These are phyloP conservation scores for Penicillium sp. DNA, from an alignment of 2,329 filamentous ascomycete species.

Conservation along the genomic window DNA sequence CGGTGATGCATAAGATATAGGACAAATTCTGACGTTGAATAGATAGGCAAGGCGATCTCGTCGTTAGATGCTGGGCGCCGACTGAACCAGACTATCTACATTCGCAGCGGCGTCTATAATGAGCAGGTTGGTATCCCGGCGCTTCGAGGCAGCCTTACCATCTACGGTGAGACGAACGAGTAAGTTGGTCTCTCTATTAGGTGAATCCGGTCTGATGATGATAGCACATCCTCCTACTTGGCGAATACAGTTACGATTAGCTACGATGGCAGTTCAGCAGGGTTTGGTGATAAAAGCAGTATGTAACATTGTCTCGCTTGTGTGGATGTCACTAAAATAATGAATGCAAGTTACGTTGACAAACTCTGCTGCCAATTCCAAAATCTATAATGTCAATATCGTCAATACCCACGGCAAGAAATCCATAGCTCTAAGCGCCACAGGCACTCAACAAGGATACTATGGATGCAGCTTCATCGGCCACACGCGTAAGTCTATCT, in stretches of 20 bases:
- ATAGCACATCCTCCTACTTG: not conserved
- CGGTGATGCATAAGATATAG: not conserved
- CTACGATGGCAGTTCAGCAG: not conserved
- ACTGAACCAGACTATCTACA: slow-evolving; percentile 4
- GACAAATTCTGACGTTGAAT: not conserved
- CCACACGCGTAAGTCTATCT: not conserved
- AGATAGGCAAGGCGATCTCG: slow-evolving; percentile 1
- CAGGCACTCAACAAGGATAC: slow-evolving; percentile 4
- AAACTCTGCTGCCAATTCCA: slow-evolving; percentile 1
- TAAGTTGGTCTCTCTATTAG: not conserved
- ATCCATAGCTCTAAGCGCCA: not conserved
- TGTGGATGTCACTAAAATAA: not conserved
- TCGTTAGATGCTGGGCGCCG: not conserved
- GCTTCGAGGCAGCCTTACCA: slow-evolving; percentile 1
- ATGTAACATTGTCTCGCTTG: too few relatives aligned
- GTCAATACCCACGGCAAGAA: slow-evolving; percentile 1
- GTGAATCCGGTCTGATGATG: not conserved
- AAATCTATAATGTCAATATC: slow-evolving; percentile 3
- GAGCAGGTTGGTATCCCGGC: slow-evolving; percentile 4
- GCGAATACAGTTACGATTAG: slow-evolving; percentile 1
- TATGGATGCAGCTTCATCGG: slow-evolving; percentile 2
- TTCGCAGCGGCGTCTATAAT: not conserved
- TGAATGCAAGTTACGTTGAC: not conserved
- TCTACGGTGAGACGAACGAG: slow-evolving; percentile 2
- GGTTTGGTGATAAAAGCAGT: not conserved